Base-by-base conservation (phyloP, 2,329 filamentous ascomycete genomes). In the Alternaria gaisen region DNA sequence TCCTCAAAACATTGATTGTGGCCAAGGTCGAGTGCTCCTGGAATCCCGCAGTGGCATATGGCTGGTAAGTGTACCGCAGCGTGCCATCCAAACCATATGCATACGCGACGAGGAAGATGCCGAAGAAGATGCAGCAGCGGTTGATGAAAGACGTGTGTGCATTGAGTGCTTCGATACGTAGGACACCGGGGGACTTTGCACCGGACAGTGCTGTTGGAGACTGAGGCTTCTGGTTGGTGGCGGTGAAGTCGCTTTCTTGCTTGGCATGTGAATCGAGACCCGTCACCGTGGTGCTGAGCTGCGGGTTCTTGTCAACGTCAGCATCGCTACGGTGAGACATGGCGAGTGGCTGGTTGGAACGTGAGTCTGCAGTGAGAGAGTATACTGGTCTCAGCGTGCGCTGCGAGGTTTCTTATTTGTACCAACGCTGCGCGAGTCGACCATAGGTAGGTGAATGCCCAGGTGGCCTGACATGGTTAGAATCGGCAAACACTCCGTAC, bases 61-160 rank as follows among this genome's bases (percentile, higher is more conserved):
- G 82, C 79, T 86, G 64, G 6, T 66, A 70, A 0, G 59, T 46
- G 30, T 82, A 84, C 14, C 87, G 83, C 43, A 89, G 80, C 1
- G 81, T 85, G 24, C 85, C 63, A 22, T 70, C 66, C 22, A 90
- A 80, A 2, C 86, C 85, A 72, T 90, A 91, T 34, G 83, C 86
- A 72, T 89, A 91, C 11, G 87, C 85, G 54, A 90, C 79, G 32
- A 90, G 73, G 72, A 90, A 90, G 64, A 90, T 80, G 24, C 87
- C 82, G 10, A 85, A 69, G 75, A 90, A 90, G 72, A 91, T 83
- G 62, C 82, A 80, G 60, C 86, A 64, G 30, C 86, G 85, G 71
- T 90, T 86, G 14, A 67, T 60, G 4, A 76, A 63, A 18, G 83
- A 86, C 38, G 89, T 82, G 63, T 85, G 82, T 9, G 81, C 76